These are phyloP conservation scores for Dactylorhiza incarnata DNA, from an alignment of 106 monocot species.

Conservation along the genomic window DNA sequence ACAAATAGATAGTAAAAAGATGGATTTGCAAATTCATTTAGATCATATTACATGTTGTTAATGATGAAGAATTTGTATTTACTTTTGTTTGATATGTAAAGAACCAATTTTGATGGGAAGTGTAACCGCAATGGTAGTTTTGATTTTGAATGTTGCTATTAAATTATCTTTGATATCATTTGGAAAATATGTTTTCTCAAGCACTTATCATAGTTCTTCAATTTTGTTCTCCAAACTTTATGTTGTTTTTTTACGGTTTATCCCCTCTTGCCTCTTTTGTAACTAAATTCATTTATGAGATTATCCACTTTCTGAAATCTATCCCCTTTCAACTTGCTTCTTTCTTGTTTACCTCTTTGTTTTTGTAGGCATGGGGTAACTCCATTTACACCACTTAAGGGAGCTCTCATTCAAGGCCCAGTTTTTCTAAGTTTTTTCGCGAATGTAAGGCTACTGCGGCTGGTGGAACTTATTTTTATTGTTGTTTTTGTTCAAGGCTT, in stretches of 20 bases:
- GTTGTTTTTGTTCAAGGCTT: too few species aligned
- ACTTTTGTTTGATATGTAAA: neutral
- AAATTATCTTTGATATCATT: neutral
- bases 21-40: neutral
- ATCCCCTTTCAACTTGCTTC: too few species aligned
- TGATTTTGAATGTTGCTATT: neutral
- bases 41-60: neutral
- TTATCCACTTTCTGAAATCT: too few species aligned
- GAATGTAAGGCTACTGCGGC: constrained; percentile 60
- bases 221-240: too few species aligned
- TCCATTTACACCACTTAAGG: constrained; percentile 89
- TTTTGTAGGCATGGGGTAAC: constrained; percentile 80
- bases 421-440: constrained; percentile 90
- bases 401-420: constrained; percentile 79
- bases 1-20: neutral
- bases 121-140: neutral
- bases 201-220: too few species aligned
- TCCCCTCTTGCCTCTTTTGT: too few species aligned
- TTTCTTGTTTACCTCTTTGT: too few species aligned
- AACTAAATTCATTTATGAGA: too few species aligned
- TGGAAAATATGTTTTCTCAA: too few species aligned
- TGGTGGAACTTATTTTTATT: too few species aligned
- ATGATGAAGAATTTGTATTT: neutral
- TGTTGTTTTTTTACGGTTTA: too few species aligned
- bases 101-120: neutral